Base-by-base conservation (phyloP, 2,329 filamentous ascomycete genomes). In the Stemphylium beticola region DNA sequence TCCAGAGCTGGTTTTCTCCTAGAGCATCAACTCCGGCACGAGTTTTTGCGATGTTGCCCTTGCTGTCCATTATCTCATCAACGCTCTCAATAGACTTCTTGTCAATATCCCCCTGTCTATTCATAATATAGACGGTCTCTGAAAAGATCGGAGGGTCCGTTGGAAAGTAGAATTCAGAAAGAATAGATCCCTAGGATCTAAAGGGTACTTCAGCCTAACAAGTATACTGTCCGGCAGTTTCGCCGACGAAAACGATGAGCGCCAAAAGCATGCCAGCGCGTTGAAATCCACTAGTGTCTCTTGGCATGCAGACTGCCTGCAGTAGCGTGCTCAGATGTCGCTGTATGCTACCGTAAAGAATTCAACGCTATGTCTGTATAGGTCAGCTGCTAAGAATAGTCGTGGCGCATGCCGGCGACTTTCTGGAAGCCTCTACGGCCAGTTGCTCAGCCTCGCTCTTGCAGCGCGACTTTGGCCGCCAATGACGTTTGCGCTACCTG, bases 381-480 rank as follows among this genome's bases (percentile, higher is more conserved):
- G n/a, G 33, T 17, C 7, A 9, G 11, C 33, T 4, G 33, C 33
- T 36, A 36, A 36, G 33, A 36, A 36, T 17, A 8, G 33, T 15
- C 17, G 33, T 36, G 33, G 33, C 33, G 33, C 11, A 36, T 36
- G 33, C 33, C 33, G n/a, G 8, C 9, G 9, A 15, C 33, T 36
- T 36, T 36, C 33, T 36, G 10, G 33, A 36, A 36, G 33, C 33
- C 33, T n/a, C 33, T 36, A 36, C 34, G 4, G 34, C 34, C 8
- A 37, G 34, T 15, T 18, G 34, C 34, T 37, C 34, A 9, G 52
- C 61, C 54, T 61, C 33, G 11, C 43, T 47, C 15, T 34, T 32
- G n/a, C 40, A 45, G 33, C 42, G 34, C 31, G 15, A 44, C 31
- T 29, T 36, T 15, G 31, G 17, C 34, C 34, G 34, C 15, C 15